phyloP scores from a whole-genome alignment of 1,139 yeast genomes.

The Hanseniaspora uvarum region DNA sequence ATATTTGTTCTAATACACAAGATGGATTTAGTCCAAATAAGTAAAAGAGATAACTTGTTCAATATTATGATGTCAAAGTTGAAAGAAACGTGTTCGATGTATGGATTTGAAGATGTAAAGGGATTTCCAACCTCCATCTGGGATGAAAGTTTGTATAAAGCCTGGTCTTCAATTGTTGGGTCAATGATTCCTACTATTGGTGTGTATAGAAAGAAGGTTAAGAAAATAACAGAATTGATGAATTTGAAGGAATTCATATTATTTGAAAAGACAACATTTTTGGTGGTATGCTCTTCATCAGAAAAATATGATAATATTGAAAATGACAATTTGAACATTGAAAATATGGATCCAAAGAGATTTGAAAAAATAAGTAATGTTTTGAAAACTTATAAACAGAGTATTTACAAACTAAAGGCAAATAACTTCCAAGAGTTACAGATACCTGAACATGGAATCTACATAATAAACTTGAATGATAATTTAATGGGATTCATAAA shows the following conservation, averaged over 20 bases:
- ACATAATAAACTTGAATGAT: constrained; percentile 37
- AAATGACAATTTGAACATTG: constrained; percentile 17
- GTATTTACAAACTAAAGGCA: constrained; percentile 69
- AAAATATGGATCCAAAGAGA: constrained; percentile 62
- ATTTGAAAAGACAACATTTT: constrained; percentile 86
- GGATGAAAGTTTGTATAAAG: constrained; percentile 93
- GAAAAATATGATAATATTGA: constrained; percentile 19
- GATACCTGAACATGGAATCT: constrained; percentile 51
- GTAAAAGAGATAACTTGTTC: constrained; percentile 74
- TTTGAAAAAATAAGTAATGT: constrained; percentile 90
- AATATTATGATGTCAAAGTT: constrained; percentile 73
- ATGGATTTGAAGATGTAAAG: constrained; percentile 56
- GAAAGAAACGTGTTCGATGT: constrained; percentile 66
- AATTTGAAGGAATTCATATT: constrained; percentile 85
- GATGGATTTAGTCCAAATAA: constrained; percentile 89
- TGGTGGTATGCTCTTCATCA: constrained; percentile 75
- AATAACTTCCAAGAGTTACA: constrained; percentile 72
- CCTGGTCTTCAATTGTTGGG: constrained; percentile 95
- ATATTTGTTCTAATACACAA: constrained; percentile 87
- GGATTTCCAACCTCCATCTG: constrained; percentile 95
- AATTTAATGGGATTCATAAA: constrained; percentile 37
- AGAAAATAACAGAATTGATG: constrained; percentile 62
- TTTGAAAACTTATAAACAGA: constrained; percentile 88
- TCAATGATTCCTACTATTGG: constrained; percentile 88
- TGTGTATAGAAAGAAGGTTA: constrained; percentile 62